A percentile compares a stretch with the other conserved stretches of the same genome.
phyloP scores from a whole-genome alignment of 116 monocot species.

The Trichopus zeylanicus region DNA sequence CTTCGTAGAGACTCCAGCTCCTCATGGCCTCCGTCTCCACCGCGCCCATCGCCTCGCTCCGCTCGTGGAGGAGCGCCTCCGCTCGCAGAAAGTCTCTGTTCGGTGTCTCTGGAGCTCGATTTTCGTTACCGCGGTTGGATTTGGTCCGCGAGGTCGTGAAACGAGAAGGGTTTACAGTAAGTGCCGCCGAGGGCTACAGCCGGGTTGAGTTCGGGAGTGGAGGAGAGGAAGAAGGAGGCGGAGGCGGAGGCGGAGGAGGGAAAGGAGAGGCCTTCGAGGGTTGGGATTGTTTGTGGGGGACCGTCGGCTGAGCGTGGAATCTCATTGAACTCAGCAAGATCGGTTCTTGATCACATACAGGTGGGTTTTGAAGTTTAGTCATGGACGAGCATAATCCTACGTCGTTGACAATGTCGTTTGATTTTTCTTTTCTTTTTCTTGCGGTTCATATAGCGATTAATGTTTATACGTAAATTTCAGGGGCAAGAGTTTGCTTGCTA shows the following conservation, averaged over 20 bases:
- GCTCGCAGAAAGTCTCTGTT: background rate
- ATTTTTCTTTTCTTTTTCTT: background rate
- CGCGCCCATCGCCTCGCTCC: background rate
- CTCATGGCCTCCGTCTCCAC: conserved; percentile 33
- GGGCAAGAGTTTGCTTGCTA: conserved; percentile 88
- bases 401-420: no score
- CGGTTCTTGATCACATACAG: conserved; percentile 93
- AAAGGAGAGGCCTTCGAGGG: conserved; percentile 37
- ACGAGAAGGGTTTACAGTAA: background rate
- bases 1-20: background rate
- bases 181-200: conserved; percentile 6
- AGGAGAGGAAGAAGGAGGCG: conserved; percentile 10
- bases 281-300: conserved; percentile 83
- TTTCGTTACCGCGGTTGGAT: background rate
- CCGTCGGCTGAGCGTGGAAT: conserved; percentile 90
- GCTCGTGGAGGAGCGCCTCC: conserved; percentile 1
- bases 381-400: no score
- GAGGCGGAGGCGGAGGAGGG: conserved; percentile 17
- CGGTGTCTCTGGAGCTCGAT: background rate
- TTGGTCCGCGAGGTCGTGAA: background rate
- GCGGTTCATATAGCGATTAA: background rate
- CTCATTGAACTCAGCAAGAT: conserved; percentile 88
- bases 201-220: conserved; percentile 8
- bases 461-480: conserved; percentile 18
- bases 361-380: conserved; percentile 15